phyloP scores from a whole-genome alignment of 257 asterid genomes.

The Jacaranda copaia region DNA sequence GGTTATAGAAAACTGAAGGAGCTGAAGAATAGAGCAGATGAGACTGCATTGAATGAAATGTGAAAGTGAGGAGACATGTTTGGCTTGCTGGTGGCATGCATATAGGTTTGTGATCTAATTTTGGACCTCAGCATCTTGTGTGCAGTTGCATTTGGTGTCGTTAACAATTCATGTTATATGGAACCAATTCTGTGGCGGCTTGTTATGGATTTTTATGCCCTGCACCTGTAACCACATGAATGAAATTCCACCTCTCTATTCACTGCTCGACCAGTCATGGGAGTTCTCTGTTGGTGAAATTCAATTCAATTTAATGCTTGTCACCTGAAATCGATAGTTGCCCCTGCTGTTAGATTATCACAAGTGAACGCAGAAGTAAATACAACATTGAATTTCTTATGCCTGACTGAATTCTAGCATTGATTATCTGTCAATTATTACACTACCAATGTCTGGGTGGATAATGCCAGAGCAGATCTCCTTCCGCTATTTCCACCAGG shows the following conservation, averaged over 20 bases:
- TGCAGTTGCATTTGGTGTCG: conserved; percentile 33
- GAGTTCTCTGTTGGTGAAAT: conserved; percentile 7
- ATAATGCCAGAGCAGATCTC: background rate
- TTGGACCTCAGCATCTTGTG: conserved; percentile 24
- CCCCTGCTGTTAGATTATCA: background rate
- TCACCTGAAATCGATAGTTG: conserved; percentile 7
- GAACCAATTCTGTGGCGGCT: conserved; percentile 18
- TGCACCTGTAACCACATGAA: conserved; percentile 35
- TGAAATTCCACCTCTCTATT: conserved; percentile 26
- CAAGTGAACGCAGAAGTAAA: background rate
- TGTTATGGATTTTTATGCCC: conserved; percentile 35
- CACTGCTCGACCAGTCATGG: background rate
- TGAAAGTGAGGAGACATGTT: conserved; percentile 34
- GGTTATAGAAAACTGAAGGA: conserved; percentile 90
- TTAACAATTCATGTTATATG: conserved; percentile 17
- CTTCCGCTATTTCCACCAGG: background rate
- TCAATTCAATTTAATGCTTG: background rate
- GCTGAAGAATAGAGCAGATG: conserved; percentile 63
- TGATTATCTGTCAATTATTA: background rate
- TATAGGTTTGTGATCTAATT: conserved; percentile 31
- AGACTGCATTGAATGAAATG: conserved; percentile 50
- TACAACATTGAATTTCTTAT: background rate
- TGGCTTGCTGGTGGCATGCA: conserved; percentile 40
- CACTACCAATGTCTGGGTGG: background rate
- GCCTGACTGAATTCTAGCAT: background rate